Percentiles rank a stretch among this genome's conserved stretches.
Conservation (phyloP, 768 basidiomycete genomes). For the Pisolithus tinctorius region DNA sequence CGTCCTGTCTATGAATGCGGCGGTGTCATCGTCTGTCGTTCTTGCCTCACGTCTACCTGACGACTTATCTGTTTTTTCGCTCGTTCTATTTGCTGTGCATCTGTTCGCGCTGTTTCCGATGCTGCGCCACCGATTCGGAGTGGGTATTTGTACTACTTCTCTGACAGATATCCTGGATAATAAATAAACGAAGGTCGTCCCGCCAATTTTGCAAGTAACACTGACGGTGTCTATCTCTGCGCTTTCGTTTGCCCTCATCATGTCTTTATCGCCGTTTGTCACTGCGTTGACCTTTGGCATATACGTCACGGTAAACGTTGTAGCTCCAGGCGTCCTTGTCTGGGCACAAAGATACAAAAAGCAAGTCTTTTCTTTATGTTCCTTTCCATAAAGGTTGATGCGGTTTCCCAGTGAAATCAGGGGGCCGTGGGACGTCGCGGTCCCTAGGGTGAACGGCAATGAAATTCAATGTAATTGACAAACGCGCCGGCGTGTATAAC, state of each 20-base stretch:
- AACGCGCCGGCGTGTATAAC: constrained; percentile 17
- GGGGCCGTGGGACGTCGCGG: constrained; percentile 87
- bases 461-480: constrained; percentile 28
- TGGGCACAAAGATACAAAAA: constrained; percentile 90
- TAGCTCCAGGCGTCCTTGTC: constrained; percentile 67
- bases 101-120: constrained; percentile 81
- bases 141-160: constrained; percentile 23
- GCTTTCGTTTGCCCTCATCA: constrained; percentile 46
- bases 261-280: constrained; percentile 48
- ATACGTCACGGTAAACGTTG: constrained; percentile 55
- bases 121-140: constrained; percentile 67
- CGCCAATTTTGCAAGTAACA: constrained; percentile 37
- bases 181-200: constrained; percentile 36
- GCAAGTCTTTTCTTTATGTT: constrained; percentile 34
- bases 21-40: constrained; percentile 88
- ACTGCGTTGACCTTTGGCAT: constrained; percentile 45
- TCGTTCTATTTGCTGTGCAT: constrained; percentile 79
- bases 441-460: constrained; percentile 56
- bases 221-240: constrained; percentile 49
- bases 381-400: constrained; percentile 2
- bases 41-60: constrained; percentile 83
- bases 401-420: constrained; percentile 66
- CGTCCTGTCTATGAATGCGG: constrained; percentile 85
- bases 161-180: constrained; percentile 7
- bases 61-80: constrained; percentile 82